Base-by-base conservation (phyloP, 202 grass and related monocot species). In the Eragrostis tef region DNA sequence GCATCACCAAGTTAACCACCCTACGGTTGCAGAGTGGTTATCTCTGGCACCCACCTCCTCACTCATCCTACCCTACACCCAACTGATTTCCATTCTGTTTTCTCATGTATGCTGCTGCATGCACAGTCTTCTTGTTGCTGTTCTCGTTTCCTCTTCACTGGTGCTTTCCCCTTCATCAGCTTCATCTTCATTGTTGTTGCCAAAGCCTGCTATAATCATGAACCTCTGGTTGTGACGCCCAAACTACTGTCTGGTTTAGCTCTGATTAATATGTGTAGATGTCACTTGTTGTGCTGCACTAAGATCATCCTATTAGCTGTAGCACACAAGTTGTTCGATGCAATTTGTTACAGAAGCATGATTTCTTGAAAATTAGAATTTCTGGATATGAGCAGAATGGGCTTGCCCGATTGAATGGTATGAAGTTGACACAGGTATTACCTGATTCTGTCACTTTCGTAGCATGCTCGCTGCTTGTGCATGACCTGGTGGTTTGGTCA, bases 41-140 rank as follows among this genome's bases (percentile, higher is more conserved):
- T 65, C 44, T 65, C 75, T 14, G 34, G 48, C 24, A 63, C 9
- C 58, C 59, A 64, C 43, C 16, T 13, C 52, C 70, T 74, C 71
- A 57, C 44, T 41, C 31, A 2, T 12, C 19, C 19, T 45, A 76
- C 39, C 14, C 44, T 25, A 5, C 54, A 76, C 13, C 25, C 53
- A 75, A 75, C 39, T 75, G 59, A 12, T 44, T 75, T 13, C 12
- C 24, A 39, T 71, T 71, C 45, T 71, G 21, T 25, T 64, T 21
- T 49, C 69, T 29, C 47, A 24, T n/a, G 47, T 7, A 47, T 71
- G 69, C 46, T 48, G 13, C 68, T 27, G 7, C 4, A 4, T 31
- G 29, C 29, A 31, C 29, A 31, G 29, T 31, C 29, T 31, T 31
- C 29, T 3, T 31, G 29, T 31, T 31, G 29, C 29, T 3, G 29